Evolutionary conservation across 495 filamentous ascomycete species (phyloP).

Genomic region (Annulohypoxylon stygium): DNA sequence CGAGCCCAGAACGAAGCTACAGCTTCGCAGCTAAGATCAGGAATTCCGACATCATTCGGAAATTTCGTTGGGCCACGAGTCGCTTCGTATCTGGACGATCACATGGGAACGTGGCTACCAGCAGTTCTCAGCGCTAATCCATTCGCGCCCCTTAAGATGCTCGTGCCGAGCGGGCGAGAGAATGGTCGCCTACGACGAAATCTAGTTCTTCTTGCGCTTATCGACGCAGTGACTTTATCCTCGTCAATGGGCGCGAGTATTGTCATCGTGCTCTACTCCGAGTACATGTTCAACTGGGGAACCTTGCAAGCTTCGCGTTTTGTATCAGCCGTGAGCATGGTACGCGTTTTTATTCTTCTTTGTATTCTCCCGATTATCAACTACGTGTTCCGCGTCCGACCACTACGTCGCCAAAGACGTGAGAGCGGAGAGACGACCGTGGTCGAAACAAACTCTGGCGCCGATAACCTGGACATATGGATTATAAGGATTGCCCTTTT

Average conservation of each 20-base stretch:
- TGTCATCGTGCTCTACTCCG: constrained; percentile 82
- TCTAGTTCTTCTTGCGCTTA: constrained; percentile 79
- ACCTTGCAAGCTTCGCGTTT: constrained; percentile 82
- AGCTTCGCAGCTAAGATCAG: constrained; percentile 34
- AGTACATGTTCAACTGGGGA: constrained; percentile 83
- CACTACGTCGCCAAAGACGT: constrained; percentile 50
- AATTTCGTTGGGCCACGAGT: constrained; percentile 32
- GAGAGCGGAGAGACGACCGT: constrained; percentile 46
- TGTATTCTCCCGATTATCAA: constrained; percentile 79
- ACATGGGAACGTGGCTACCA: constrained; percentile 58
- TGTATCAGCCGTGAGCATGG: constrained; percentile 78
- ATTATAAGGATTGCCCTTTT: constrained; percentile 81
- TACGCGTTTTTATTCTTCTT: constrained; percentile 80
- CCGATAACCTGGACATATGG: constrained; percentile 80
- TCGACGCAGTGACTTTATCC: constrained; percentile 83
- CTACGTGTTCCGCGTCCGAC: constrained; percentile 72
- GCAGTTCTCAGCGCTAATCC: constrained; percentile 65
- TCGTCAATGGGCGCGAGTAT: constrained; percentile 84
- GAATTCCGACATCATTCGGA: constrained; percentile 38
- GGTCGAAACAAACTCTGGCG: constrained; percentile 70
- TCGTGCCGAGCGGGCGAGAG: constrained; percentile 76
- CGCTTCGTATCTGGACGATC: constrained; percentile 44
- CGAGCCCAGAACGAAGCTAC: constrained; percentile 51
- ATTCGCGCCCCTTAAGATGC: constrained; percentile 79
- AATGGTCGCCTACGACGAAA: constrained; percentile 78